Evolutionary conservation across 192 early-diverging fungal genomes (phyloP).

Genomic region (Chytriomyces hyalinus): DNA sequence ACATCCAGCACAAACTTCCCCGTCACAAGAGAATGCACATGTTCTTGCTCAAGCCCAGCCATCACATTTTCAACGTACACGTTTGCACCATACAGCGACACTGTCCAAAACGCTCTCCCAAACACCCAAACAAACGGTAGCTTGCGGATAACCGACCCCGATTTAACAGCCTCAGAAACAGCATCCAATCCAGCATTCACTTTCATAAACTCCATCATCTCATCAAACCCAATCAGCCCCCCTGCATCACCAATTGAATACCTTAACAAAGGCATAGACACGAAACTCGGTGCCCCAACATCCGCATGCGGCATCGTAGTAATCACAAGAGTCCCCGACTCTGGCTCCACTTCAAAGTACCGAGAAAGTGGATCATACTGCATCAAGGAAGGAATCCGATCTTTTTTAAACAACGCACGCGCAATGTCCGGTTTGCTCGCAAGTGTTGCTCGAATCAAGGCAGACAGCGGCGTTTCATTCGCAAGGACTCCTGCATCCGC

Average conservation of each 20-base stretch:
- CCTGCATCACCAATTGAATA: constrained; percentile 46
- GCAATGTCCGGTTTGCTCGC: constrained; percentile 30
- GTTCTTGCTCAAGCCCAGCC: constrained; percentile 43
- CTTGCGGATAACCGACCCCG: not conserved
- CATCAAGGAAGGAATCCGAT: constrained; percentile 46
- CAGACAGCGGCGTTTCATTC: constrained; percentile 37
- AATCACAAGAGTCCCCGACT: constrained; percentile 35
- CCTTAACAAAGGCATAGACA: constrained; percentile 39
- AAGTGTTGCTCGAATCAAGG: constrained; percentile 32
- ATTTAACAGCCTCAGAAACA: not conserved
- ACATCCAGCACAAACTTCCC: constrained; percentile 46
- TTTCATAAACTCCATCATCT: constrained; percentile 33
- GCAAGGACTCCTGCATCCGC: constrained; percentile 50
- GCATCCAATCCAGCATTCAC: not conserved
- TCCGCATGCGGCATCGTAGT: constrained; percentile 35
- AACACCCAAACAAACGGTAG: constrained; percentile 51
- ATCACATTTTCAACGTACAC: constrained; percentile 52
- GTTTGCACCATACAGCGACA: constrained; percentile 49
- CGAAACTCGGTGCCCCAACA: not conserved
- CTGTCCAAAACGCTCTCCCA: constrained; percentile 48
- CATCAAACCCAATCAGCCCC: constrained; percentile 38
- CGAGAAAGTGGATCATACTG: constrained; percentile 46
- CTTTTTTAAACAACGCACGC: constrained; percentile 35
- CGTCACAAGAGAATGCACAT: constrained; percentile 35
- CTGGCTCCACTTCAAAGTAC: constrained; percentile 36